Evolutionary conservation across 768 basidiomycete species (phyloP), one percentile per base, ranked within the genome.

Genomic region (Brasilioporus rufonigricans): DNA sequence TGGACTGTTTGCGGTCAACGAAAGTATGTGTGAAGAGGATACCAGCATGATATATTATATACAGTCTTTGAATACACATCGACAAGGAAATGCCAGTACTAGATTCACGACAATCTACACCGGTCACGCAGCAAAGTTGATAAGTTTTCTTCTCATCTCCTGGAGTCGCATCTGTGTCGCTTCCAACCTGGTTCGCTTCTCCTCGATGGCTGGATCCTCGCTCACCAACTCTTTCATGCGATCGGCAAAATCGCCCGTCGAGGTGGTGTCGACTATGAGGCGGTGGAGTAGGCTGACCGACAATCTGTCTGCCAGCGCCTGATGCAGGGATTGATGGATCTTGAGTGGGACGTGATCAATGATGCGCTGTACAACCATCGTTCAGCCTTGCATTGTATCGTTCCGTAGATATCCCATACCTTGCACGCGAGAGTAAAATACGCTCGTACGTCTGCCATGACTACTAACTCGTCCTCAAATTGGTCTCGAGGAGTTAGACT

Each of bases 401-500:
- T 19, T 31, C 21, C 3, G 8, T n/a, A 3, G 23, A 16, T 43
- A 52, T 19, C 13, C 1, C 68, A n/a, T 54, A 81, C 83, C 73
- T 81, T 79, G 69, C 74, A 77, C 6, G 82, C 76, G 1, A 84
- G 73, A 38, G 80, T 75, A 61, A 79, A 84, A 55, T 82, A 86
- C 5, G 80, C 83, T 0, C 76, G 74, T 0, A 83, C 79, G 18
- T 78, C 76, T 0, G 82, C 79, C 78, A 82, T 81, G 6, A 84
- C 74, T 3, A 62, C 55, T 13, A 84, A 51, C 47, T 81, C 84
- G 14, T 78, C 74, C 33, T 73, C 68, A 55, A 66, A 76, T 0
- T 29, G 21, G 53, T 73, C 65, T 26, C 47, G 45, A 36, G 66
- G 60, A n/a, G 31, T 29, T 11, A 76, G 53, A 38, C 63, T 59